Base-by-base conservation (phyloP, 352 stramenopile species). In the Globisporangium nodosum region DNA sequence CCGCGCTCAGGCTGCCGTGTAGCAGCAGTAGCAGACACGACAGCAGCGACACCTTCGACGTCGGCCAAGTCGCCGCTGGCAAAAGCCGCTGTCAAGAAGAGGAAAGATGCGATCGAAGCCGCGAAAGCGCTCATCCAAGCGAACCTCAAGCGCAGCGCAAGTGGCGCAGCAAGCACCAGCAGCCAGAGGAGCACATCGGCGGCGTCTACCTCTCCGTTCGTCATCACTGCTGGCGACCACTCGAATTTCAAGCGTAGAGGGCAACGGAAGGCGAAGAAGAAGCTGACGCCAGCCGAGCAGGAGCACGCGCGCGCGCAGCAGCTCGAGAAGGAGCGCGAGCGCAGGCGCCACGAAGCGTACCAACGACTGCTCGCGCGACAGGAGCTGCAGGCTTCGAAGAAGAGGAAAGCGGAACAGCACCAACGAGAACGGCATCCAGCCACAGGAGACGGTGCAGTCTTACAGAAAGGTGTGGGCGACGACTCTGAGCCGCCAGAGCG, bases 361-460 rank as follows among this genome's bases (percentile, higher is more conserved):
- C 71, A 87, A 49, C 75, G 81, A 1, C 61, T 92, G 3, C 18
- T 85, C 5, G 78, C 76, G 4, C 69, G 81, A 15, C 81, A 87
- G 58, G 68, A 74, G 42, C 61, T 88, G 3, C 76, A 87, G 59
- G 65, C 63, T 0, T 76, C 71, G 13, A 64, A 72, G 52, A 50
- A 69, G 43, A 49, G 30, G 43, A 49, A 49, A 16, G 43, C 9
- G n/a, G 43, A 30, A 0, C 43, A 31, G n/a, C 43, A 49, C 5
- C n/a, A 27, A 18, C 37, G 18, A 31, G 6, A 27, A 16, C 37
- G 3, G 11, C 37, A 18, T 13, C 13, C 12, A 5, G 37, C 12
- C 12, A 12, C 37, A 5, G 13, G 37, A 43, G 37, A 16, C 13
- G 2, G 8, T 1, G 33, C 8, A 9, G 33, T 12, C 33, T 8